A percentile compares a stretch with the other conserved stretches of the same genome.
These are phyloP conservation scores for Fusarium decemcellulare DNA, from an alignment of 2,329 filamentous ascomycete species.

Conservation along the genomic window DNA sequence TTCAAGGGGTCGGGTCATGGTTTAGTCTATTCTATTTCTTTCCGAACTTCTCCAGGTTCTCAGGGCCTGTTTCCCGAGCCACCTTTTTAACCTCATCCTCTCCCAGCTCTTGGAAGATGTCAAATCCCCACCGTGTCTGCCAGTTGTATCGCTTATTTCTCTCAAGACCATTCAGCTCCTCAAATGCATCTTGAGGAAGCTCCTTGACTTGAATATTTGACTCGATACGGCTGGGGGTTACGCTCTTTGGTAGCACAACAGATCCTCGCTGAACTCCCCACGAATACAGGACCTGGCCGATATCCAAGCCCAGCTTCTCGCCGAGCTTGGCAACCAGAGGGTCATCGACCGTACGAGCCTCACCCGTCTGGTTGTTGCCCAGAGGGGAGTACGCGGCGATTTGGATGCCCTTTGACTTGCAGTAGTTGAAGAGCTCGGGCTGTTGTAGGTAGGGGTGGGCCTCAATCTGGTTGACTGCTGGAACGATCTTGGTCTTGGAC, in stretches of 20 bases:
- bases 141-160: constrained; percentile 60
- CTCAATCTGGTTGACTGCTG: constrained; percentile 78
- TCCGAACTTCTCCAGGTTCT: constrained; percentile 15
- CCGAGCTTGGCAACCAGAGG: constrained; percentile 62
- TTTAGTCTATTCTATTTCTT: not conserved
- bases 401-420: constrained; percentile 1
- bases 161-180: constrained; percentile 56
- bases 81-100: constrained; percentile 51
- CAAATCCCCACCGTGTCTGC: constrained; percentile 57
- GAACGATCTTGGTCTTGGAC: constrained; percentile 66
- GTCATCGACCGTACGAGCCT: constrained; percentile 64
- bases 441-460: constrained; percentile 79
- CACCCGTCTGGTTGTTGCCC: constrained; percentile 60
- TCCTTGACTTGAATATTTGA: constrained; percentile 68
- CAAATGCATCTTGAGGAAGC: constrained; percentile 54
- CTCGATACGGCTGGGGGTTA: constrained; percentile 73
- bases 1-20: too few species aligned
- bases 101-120: constrained; percentile 60
- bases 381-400: not conserved
- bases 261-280: constrained; percentile 76
- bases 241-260: constrained; percentile 77
- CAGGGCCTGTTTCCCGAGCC: constrained; percentile 10
- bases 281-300: constrained; percentile 61
- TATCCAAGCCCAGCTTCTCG: constrained; percentile 38
- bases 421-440: constrained; percentile 56